Evolutionary conservation across 768 basidiomycete species (phyloP).

Genomic region (Paxillus involutus): DNA sequence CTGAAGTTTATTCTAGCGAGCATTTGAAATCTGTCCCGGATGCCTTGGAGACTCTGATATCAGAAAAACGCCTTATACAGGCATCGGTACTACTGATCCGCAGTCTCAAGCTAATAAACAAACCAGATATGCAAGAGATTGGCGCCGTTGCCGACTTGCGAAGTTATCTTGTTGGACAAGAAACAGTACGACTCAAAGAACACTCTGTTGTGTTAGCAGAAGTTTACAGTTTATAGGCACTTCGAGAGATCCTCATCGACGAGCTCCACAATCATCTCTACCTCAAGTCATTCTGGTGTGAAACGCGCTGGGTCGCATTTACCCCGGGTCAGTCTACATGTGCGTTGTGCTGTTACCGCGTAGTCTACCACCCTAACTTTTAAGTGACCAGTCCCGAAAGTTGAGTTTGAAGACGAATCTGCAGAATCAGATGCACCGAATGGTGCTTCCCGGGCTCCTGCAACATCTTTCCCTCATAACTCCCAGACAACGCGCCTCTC

Average conservation of each 20-base stretch:
- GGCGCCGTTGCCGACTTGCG: conserved; percentile 92
- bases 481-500: conserved; percentile 51
- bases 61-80: conserved; percentile 90
- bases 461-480: conserved; percentile 38
- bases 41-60: conserved; percentile 87
- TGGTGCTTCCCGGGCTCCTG: conserved; percentile 23
- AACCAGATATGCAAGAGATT: conserved; percentile 90
- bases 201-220: neutral
- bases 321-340: conserved; percentile 73
- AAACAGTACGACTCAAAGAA: conserved; percentile 57
- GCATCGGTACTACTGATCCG: conserved; percentile 85
- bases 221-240: conserved; percentile 51
- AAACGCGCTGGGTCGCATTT: conserved; percentile 88
- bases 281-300: conserved; percentile 95
- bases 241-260: conserved; percentile 91
- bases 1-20: conserved; percentile 55
- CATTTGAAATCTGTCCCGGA: conserved; percentile 90
- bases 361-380: conserved; percentile 8
- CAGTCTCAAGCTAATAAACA: conserved; percentile 88
- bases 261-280: conserved; percentile 98
- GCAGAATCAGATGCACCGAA: conserved; percentile 21
- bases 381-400: conserved; percentile 53
- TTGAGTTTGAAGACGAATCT: conserved; percentile 61
- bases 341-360: conserved; percentile 40
- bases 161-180: conserved; percentile 81